Base-by-base conservation (phyloP, 495 filamentous ascomycete genomes). In the Daldinia caldariorum region DNA sequence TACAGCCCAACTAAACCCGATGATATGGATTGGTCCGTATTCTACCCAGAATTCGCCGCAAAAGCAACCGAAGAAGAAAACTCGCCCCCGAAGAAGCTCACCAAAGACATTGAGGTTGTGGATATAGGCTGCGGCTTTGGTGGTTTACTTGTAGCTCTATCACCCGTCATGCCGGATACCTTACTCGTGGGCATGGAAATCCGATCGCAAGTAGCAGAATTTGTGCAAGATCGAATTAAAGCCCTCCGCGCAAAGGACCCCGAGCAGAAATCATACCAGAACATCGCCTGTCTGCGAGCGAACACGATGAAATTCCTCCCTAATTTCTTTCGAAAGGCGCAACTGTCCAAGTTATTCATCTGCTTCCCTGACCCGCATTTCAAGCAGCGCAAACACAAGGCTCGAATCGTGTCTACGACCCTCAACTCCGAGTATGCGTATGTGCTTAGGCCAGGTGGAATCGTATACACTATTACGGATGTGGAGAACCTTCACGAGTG, bases 341-440 rank as follows among this genome's bases (percentile, higher is more conserved):
- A 97, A 76, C 88, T 99, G 32, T 85, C 85, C 60, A 94, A 93
- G 77, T 91, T 97, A 77, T 99, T 97, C 78, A 91, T 99, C 75
- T 97, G 95, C 82, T 99, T 99, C 80, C 95, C 95, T 0, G 95
- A 99, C 75, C 95, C 95, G 67, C 95, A 99, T 78, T 99, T 99
- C 84, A 99, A 99, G 82, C 87, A 90, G 26, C 88, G 94, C 56
- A 99, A 99, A 81, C 96, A 97, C 80, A 99, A 98, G 79, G 93
- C 93, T 61, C 83, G 95, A 6, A 99, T 99, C 74, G 90, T 99
- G 22, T 93, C 91, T n/a, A 84, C 90, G 54, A 92, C 90, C 5
- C 82, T 99, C 62, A 92, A 91, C 72, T 90, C 92, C 0, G 95
- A 99, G 79, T 99, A 99, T 79, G 95, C 95, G 0, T 99, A 92